Evolutionary conservation across 768 basidiomycete species (phyloP), one percentile per base, ranked within the genome.

Genomic region (Panaeolus cyanescens): DNA sequence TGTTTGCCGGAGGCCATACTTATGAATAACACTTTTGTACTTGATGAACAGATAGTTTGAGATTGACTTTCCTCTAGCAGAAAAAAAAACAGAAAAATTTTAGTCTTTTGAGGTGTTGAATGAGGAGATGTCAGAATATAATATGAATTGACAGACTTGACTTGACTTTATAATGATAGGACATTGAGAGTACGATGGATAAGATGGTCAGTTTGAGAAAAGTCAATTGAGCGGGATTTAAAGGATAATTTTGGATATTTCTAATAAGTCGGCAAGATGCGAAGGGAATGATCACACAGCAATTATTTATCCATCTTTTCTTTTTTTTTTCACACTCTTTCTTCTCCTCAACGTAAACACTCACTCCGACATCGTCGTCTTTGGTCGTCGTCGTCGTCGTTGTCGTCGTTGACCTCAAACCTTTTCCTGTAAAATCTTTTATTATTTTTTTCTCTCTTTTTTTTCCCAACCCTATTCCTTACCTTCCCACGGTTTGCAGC

Each of bases 381-480:
- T 56, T 45, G 39, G 56, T 39, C 56, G 39, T 37, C 31, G 37
- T 62, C 32, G 34, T 62, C 54, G 33, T 59, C 59, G 32, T 62
- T 58, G 33, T 56, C 50, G 55, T 58, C 59, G 59, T 61, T 31
- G 54, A 63, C 65, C 32, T 55, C 42, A 42, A 15, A 37, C 36
- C 32, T 65, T 65, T 62, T 56, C 63, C 60, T 22, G 67, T 68
- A 64, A 69, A 66, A 67, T 68, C 68, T 55, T 63, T 65, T 64
- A 64, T 67, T 60, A 32, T 62, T 20, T 36, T 40, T 32, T 19
- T 37, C 20, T 50, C 53, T 55, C 33, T 58, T 59, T 40, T 56
- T 39, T 59, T 60, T 37, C 62, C 33, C 42, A 62, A 42, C 39
- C 33, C 37, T 64, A 64, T 53, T 58, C 56, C 31, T 57, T 59